Conservation (phyloP, 2,329 filamentous ascomycete genomes). For the Fonsecaea nubica region DNA sequence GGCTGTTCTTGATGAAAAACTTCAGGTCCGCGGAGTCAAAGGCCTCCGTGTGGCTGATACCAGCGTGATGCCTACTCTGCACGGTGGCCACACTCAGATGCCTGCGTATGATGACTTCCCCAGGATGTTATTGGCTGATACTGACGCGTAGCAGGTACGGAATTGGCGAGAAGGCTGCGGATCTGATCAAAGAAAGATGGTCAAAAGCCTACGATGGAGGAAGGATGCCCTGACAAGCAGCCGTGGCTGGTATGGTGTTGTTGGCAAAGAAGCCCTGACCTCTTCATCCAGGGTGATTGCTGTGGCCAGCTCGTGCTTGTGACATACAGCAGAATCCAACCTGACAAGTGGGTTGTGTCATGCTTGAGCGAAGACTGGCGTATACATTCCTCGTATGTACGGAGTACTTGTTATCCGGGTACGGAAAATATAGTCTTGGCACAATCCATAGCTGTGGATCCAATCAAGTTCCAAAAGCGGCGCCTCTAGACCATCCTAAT, state of each 20-base stretch:
- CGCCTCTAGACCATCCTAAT: no score
- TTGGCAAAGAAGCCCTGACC: no score
- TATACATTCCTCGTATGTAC: no score
- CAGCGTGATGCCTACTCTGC: constrained; percentile 60
- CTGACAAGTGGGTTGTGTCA: neutral
- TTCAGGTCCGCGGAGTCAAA: constrained; percentile 60
- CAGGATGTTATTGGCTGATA: constrained; percentile 1
- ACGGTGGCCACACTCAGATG: constrained; percentile 63
- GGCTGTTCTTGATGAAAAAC: constrained; percentile 61
- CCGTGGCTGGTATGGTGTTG: neutral
- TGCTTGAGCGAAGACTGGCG: no score
- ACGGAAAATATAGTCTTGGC: no score
- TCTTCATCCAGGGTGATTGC: neutral
- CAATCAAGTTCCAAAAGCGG: no score
- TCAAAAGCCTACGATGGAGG: constrained; percentile 7
- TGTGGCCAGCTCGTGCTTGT: neutral
- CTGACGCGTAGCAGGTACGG: constrained; percentile 50
- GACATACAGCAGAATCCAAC: neutral
- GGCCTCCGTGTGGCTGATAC: constrained; percentile 62
- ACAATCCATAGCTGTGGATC: no score
- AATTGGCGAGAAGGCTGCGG: constrained; percentile 62
- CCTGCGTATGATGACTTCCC: constrained; percentile 48
- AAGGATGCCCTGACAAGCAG: neutral
- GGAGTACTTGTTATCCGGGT: no score
- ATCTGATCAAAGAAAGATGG: constrained; percentile 55